Conservation (phyloP, 352 stramenopile genomes). For the Pythium angustatum region DNA sequence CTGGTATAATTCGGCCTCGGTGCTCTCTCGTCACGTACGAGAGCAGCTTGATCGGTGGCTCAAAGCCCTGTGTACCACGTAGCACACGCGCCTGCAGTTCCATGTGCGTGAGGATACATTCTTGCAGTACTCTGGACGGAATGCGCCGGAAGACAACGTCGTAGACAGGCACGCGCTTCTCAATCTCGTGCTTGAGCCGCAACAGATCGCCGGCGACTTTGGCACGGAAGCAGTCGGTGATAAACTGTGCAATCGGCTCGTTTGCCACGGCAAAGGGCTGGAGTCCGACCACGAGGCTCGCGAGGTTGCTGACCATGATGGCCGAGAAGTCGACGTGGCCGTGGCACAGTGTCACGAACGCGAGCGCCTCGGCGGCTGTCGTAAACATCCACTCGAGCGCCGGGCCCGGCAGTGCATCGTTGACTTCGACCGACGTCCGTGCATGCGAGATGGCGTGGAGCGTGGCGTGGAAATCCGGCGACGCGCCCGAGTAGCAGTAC, state of each 20-base stretch:
- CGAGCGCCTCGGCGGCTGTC: constrained; percentile 43
- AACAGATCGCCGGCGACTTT: constrained; percentile 44
- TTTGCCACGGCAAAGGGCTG: constrained; percentile 50
- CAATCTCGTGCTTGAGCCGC: constrained; percentile 70
- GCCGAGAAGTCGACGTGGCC: constrained; percentile 41
- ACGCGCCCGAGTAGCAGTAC: constrained; percentile 14
- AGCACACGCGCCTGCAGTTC: constrained; percentile 50
- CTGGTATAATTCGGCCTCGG: no score
- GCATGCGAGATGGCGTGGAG: constrained; percentile 15
- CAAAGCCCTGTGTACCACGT: constrained; percentile 32
- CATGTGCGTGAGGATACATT: constrained; percentile 65
- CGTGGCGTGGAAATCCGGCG: constrained; percentile 13
- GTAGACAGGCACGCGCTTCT: constrained; percentile 70
- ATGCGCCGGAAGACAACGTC: constrained; percentile 67
- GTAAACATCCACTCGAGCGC: constrained; percentile 31
- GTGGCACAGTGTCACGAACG: constrained; percentile 64
- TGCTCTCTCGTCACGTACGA: constrained; percentile 56
- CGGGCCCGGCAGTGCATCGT: constrained; percentile 17
- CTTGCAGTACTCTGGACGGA: constrained; percentile 36
- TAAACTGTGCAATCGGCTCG: constrained; percentile 48
- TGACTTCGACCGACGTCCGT: constrained; percentile 20
- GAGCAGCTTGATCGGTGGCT: constrained; percentile 58
- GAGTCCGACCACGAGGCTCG: constrained; percentile 56
- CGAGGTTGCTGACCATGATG: constrained; percentile 45
- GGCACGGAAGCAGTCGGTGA: constrained; percentile 57